Conservation (phyloP, 2,329 filamentous ascomycete genomes). For the Botrytis hyacinthi region DNA sequence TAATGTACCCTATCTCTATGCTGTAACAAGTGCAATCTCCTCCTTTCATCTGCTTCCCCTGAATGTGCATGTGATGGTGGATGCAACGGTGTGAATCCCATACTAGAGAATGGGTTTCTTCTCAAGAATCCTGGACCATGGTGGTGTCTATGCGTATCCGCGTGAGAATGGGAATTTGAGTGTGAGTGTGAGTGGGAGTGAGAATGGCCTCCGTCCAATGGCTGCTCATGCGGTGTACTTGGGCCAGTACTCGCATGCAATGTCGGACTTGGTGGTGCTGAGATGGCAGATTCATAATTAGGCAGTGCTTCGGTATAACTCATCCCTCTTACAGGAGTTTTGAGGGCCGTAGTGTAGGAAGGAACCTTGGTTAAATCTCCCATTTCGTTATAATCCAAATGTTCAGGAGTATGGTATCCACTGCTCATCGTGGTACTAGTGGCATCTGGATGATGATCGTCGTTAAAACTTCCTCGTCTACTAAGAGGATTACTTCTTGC, state of each 20-base stretch:
- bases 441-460: constrained; percentile 40
- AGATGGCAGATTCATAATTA: constrained; percentile 63
- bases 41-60: constrained; percentile 32
- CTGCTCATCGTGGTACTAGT: constrained; percentile 42
- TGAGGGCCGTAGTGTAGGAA: constrained; percentile 73
- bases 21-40: constrained; percentile 34
- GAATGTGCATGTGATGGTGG: constrained; percentile 26
- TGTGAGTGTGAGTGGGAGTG: neutral
- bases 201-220: neutral
- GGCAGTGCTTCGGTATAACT: constrained; percentile 56
- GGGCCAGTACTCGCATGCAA: constrained; percentile 25
- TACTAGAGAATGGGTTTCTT: constrained; percentile 28
- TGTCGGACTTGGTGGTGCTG: constrained; percentile 45
- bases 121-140: constrained; percentile 16
- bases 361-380: constrained; percentile 70
- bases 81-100: constrained; percentile 36
- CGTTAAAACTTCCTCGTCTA: constrained; percentile 41
- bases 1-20: constrained; percentile 30
- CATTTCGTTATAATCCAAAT: constrained; percentile 57
- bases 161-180: neutral
- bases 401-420: constrained; percentile 55
- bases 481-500: constrained; percentile 42
- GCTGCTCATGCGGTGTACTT: constrained; percentile 18
- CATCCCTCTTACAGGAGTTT: constrained; percentile 55
- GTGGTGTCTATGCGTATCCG: constrained; percentile 9